Conservation (phyloP, 2,329 filamentous ascomycete genomes). For the Geosmithia morbida region DNA sequence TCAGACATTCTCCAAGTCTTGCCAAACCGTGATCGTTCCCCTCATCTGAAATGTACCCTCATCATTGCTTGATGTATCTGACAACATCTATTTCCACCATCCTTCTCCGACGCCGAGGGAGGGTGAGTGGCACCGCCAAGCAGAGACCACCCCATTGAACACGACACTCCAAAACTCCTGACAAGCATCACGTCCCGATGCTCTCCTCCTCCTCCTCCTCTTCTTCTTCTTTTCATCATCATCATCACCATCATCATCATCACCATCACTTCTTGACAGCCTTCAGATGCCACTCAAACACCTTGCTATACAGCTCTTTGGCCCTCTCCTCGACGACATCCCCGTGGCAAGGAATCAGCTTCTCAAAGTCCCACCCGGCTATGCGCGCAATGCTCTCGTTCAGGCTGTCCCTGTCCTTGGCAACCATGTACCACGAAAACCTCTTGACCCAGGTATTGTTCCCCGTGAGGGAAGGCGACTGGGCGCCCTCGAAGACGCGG, state of each 20-base stretch:
- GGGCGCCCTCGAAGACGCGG: conserved; percentile 33
- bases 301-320: conserved; percentile 62
- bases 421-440: conserved; percentile 65
- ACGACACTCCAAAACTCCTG: too few species aligned
- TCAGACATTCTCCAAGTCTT: too few species aligned
- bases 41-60: too few species aligned
- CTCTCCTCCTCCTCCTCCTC: too few species aligned
- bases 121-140: too few species aligned
- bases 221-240: too few species aligned
- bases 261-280: background rate
- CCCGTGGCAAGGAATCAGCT: conserved; percentile 83
- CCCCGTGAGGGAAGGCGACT: conserved; percentile 38
- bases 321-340: conserved; percentile 65
- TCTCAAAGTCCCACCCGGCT: conserved; percentile 68
- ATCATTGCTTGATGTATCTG: too few species aligned
- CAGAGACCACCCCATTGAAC: too few species aligned
- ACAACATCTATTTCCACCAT: too few species aligned
- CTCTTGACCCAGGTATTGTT: conserved; percentile 63
- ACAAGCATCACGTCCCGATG: too few species aligned
- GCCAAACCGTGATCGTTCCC: too few species aligned
- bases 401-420: conserved; percentile 51
- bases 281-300: conserved; percentile 74
- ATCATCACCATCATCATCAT: background rate
- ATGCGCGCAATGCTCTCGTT: conserved; percentile 56
- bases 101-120: too few species aligned